Evolutionary conservation across 1,284 basidiomycete species (phyloP).

Genomic region (Cutaneotrichosporon sp.): DNA sequence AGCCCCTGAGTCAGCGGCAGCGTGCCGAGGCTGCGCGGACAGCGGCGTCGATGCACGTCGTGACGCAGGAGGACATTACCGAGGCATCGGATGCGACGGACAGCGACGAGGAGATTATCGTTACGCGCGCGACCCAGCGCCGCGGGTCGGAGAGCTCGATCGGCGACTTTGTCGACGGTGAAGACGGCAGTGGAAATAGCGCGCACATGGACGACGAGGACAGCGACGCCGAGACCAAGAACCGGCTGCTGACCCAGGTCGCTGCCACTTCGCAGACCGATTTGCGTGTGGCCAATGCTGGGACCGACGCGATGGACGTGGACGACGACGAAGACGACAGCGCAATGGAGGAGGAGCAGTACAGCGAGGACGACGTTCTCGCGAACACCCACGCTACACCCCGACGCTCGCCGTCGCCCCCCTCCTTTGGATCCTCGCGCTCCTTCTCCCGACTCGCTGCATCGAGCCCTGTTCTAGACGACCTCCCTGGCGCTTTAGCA

Average conservation of each 20-base stretch:
- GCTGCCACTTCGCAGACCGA: constrained; percentile 1
- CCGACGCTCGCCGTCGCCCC: not conserved
- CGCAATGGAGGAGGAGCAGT: constrained; percentile 3
- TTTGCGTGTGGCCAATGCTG: not conserved
- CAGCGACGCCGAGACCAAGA: constrained; percentile 9
- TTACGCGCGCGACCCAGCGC: constrained; percentile 9
- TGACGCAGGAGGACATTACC: constrained; percentile 23
- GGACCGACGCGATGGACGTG: constrained; percentile 15
- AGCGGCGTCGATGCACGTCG: constrained; percentile 35
- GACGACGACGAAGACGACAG: constrained; percentile 8
- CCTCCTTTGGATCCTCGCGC: constrained; percentile 3
- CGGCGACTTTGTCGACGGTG: constrained; percentile 35
- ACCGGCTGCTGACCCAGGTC: constrained; percentile 10
- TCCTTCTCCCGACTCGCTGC: constrained; percentile 11
- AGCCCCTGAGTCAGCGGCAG: constrained; percentile 34
- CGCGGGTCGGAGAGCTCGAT: constrained; percentile 39
- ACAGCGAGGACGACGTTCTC: constrained; percentile 10
- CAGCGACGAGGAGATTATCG: constrained; percentile 23
- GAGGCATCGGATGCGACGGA: constrained; percentile 23
- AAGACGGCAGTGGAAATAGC: constrained; percentile 6
- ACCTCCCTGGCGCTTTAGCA: constrained; percentile 20
- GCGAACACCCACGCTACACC: not conserved
- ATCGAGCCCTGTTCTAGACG: constrained; percentile 11
- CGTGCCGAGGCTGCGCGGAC: constrained; percentile 31
- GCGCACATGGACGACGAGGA: constrained; percentile 22